Percentiles rank a stretch among this genome's conserved stretches.
Evolutionary conservation across 2,329 filamentous ascomycete genomes (phyloP).

Genomic region (Microcyclospora pomicola): DNA sequence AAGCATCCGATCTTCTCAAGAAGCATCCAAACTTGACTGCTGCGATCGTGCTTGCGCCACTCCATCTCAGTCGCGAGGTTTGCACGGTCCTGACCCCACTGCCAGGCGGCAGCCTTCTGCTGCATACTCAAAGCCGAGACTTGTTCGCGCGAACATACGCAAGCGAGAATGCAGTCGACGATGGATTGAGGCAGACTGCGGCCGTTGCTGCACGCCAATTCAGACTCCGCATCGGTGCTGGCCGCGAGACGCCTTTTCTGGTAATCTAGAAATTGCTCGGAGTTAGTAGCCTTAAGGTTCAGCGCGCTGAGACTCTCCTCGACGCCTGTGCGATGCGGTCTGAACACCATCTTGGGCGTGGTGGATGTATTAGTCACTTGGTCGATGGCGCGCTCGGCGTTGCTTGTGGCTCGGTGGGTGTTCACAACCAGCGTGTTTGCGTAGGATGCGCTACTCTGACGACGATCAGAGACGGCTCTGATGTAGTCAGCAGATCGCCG

Average conservation of each 20-base stretch:
- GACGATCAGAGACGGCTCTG: background rate
- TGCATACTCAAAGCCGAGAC: constrained; percentile 17
- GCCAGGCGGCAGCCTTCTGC: constrained; percentile 20
- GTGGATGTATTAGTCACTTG: constrained; percentile 16
- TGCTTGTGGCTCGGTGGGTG: background rate
- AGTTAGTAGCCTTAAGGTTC: constrained; percentile 8
- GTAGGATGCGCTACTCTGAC: constrained; percentile 7
- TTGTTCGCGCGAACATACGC: constrained; percentile 11
- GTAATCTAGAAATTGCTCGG: constrained; percentile 13
- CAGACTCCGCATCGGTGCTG: constrained; percentile 5
- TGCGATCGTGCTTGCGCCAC: constrained; percentile 22
- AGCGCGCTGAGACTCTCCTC: constrained; percentile 13
- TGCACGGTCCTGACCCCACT: constrained; percentile 22
- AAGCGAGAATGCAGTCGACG: constrained; percentile 19
- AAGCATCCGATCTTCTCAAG: constrained; percentile 27
- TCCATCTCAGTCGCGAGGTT: constrained; percentile 21
- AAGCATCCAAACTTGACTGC: constrained; percentile 25
- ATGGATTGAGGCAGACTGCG: constrained; percentile 20
- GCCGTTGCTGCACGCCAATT: constrained; percentile 12
- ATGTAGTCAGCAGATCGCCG: background rate
- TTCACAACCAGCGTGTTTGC: constrained; percentile 11
- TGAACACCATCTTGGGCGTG: constrained; percentile 18
- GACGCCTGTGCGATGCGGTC: constrained; percentile 18
- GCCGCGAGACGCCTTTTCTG: constrained; percentile 13
- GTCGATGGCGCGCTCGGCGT: constrained; percentile 15